Evolutionary conservation across 192 early-diverging fungal genomes (phyloP).

Genomic region (Chytriomyces confervae): DNA sequence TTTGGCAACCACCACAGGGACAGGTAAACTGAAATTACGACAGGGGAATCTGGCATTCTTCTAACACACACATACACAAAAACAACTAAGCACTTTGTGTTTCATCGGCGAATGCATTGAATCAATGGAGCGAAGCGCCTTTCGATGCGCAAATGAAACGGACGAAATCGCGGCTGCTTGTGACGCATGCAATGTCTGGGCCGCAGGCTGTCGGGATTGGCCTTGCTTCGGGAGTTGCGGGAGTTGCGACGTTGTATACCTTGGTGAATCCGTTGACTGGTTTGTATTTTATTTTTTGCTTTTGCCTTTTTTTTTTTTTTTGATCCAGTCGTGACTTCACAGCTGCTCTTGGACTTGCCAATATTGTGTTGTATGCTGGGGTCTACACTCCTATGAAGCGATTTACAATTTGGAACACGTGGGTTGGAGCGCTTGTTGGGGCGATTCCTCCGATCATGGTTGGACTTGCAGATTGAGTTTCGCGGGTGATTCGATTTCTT

Average conservation of each 20-base stretch:
- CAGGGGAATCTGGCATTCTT: too few relatives aligned
- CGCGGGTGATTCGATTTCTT: not conserved
- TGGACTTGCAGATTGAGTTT: not conserved
- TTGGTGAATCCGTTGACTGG: constrained; percentile 81
- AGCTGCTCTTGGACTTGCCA: constrained; percentile 78
- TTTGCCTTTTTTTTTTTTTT: constrained; percentile 66
- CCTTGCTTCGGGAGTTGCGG: constrained; percentile 66
- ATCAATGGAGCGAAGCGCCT: constrained; percentile 94
- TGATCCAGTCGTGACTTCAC: constrained; percentile 77
- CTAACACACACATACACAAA: too few relatives aligned
- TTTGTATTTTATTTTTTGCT: constrained; percentile 67
- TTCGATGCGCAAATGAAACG: constrained; percentile 98
- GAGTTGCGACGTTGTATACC: constrained; percentile 65
- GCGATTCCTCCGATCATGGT: constrained; percentile 96
- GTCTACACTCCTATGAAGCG: constrained; percentile 96
- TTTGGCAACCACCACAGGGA: constrained; percentile 84
- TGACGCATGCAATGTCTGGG: constrained; percentile 72
- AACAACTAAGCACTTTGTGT: constrained; percentile 68
- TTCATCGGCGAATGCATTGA: constrained; percentile 88
- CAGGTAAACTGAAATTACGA: constrained; percentile 35
- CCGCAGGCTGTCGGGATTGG: constrained; percentile 82
- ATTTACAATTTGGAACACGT: constrained; percentile 91
- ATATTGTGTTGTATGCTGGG: constrained; percentile 87
- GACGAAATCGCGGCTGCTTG: constrained; percentile 86
- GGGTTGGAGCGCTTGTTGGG: constrained; percentile 92